Evolutionary conservation across 352 stramenopile species (phyloP).

Genomic region (Globisporangium perplexum): DNA sequence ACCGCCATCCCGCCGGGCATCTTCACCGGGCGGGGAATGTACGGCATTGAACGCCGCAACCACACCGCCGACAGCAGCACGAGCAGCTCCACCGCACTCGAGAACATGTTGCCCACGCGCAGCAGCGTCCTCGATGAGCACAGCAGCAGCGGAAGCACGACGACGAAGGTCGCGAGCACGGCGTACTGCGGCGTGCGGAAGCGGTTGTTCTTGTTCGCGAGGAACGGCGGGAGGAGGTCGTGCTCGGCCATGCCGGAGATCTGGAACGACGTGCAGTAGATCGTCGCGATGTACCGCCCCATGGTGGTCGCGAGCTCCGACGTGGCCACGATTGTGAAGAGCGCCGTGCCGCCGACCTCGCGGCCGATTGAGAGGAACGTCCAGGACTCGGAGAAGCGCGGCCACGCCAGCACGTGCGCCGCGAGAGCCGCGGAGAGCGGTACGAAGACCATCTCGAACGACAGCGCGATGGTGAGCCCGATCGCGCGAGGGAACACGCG

Average conservation of each 20-base stretch:
- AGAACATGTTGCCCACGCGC: conserved; percentile 69
- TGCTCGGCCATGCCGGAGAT: conserved; percentile 54
- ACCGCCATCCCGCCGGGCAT: conserved; percentile 10
- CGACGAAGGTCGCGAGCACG: conserved; percentile 1
- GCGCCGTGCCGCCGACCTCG: background rate
- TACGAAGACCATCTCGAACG: conserved; percentile 60
- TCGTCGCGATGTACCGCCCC: conserved; percentile 78
- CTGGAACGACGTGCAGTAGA: conserved; percentile 79
- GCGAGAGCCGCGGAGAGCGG: conserved; percentile 69
- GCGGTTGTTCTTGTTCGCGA: conserved; percentile 38
- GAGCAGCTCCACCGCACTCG: conserved; percentile 57
- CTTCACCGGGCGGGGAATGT: conserved; percentile 31
- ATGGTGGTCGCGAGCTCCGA: conserved; percentile 27
- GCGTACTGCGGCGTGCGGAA: conserved; percentile 16
- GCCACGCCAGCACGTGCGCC: conserved; percentile 8
- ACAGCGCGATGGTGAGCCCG: conserved; percentile 53
- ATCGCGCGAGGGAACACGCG: conserved; percentile 76
- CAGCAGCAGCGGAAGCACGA: conserved; percentile 8
- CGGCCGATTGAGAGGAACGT: conserved; percentile 1
- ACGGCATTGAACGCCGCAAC: conserved; percentile 39
- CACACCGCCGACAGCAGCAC: conserved; percentile 80
- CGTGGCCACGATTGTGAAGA: background rate
- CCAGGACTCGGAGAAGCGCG: background rate
- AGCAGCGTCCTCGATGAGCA: conserved; percentile 31
- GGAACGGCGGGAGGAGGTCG: conserved; percentile 47